phyloP scores from a whole-genome alignment of 2,329 filamentous ascomycete species.

The Verticillium longisporum region DNA sequence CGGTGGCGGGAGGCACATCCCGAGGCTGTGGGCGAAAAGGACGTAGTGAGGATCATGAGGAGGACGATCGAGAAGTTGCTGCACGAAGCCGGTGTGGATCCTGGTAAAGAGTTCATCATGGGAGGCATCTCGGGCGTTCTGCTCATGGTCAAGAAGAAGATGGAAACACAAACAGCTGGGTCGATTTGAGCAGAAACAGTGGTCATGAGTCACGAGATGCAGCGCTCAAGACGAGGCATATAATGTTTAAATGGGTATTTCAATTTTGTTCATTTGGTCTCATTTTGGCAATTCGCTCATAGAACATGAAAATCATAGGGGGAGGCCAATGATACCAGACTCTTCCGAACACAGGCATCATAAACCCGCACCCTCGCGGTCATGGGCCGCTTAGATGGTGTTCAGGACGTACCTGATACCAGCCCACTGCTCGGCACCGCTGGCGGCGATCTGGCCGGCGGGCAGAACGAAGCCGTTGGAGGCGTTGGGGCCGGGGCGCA shows the following conservation, averaged over 20 bases:
- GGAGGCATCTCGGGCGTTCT: constrained; percentile 16
- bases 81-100: constrained; percentile 25
- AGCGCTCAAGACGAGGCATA: background rate
- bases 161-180: background rate
- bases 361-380: background rate
- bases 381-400: constrained; percentile 3
- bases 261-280: background rate
- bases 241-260: background rate
- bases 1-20: constrained; percentile 39
- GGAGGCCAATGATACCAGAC: background rate
- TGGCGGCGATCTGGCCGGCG: constrained; percentile 26
- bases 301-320: background rate
- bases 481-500: constrained; percentile 20
- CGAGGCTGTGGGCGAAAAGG: constrained; percentile 27
- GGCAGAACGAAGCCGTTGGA: constrained; percentile 30
- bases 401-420: constrained; percentile 24
- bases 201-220: background rate
- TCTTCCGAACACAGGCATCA: background rate
- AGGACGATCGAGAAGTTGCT: constrained; percentile 18
- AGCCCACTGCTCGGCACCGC: constrained; percentile 26
- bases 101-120: constrained; percentile 22
- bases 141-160: constrained; percentile 22
- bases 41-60: constrained; percentile 24
- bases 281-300: background rate
- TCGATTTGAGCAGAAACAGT: background rate